Conservation (phyloP, 2,329 filamentous ascomycete genomes). For the Clonostachys rhizophaga region DNA sequence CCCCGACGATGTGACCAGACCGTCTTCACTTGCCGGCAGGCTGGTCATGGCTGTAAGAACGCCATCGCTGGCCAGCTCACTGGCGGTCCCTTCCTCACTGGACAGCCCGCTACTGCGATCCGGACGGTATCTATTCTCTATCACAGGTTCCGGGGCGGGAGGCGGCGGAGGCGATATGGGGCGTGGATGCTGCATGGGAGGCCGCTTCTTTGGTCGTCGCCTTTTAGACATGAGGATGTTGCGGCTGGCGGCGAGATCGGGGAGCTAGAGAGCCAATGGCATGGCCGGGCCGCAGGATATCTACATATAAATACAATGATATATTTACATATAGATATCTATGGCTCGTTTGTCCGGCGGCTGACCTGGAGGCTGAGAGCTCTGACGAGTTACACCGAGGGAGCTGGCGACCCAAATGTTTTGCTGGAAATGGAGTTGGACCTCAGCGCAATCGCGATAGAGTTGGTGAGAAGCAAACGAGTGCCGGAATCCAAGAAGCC, state of each 20-base stretch:
- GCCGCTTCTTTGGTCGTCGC: background rate
- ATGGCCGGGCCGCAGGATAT: too few species aligned
- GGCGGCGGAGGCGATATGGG: background rate
- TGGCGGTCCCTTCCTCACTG: conserved; percentile 24
- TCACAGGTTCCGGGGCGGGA: background rate
- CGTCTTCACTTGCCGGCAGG: conserved; percentile 17
- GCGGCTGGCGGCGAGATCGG: too few species aligned
- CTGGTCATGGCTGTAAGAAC: conserved; percentile 23
- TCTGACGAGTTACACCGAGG: too few species aligned
- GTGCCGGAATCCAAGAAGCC: too few species aligned
- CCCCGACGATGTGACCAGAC: conserved; percentile 1
- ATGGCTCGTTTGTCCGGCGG: too few species aligned
- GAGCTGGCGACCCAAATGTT: too few species aligned
- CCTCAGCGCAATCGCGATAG: too few species aligned
- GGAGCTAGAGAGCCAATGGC: too few species aligned
- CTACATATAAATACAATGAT: background rate
- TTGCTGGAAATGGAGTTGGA: too few species aligned
- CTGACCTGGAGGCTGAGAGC: too few species aligned
- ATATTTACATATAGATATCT: background rate
- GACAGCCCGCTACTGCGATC: conserved; percentile 17
- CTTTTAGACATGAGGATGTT: too few species aligned
- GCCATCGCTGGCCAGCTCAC: conserved; percentile 13
- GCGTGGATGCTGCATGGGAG: background rate
- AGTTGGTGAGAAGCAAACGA: too few species aligned
- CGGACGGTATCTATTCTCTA: background rate